These are phyloP conservation scores for Patellifolia procumbens DNA, from an alignment of 179 eudicot genomes.

Conservation along the genomic window DNA sequence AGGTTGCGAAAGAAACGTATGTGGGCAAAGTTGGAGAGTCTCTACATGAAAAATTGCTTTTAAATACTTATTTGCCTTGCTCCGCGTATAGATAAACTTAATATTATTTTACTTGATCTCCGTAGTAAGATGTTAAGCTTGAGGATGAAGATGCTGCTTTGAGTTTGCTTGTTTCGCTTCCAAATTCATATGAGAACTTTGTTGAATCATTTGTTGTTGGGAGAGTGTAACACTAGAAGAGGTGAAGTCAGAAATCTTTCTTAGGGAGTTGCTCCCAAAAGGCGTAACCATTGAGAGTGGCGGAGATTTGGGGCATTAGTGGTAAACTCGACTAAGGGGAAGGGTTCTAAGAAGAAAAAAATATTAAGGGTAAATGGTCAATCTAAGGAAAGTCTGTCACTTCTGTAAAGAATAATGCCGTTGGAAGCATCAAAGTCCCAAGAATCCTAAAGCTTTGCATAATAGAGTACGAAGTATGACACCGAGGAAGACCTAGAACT, in stretches of 20 bases:
- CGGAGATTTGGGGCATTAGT: background rate
- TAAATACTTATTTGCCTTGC: background rate
- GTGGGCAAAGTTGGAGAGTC: background rate
- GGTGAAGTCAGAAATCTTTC: background rate
- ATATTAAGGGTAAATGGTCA: background rate
- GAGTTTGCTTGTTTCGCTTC: too few species aligned
- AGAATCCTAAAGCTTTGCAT: too few species aligned
- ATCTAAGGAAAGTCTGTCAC: too few species aligned
- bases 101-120: background rate
- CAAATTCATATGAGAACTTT: background rate
- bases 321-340: background rate
- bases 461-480: too few species aligned
- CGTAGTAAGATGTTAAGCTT: background rate
- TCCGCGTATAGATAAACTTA: background rate
- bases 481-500: too few species aligned
- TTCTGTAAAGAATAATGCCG: too few species aligned
- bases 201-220: slow-evolving; percentile 6
- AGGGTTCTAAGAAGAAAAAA: too few species aligned
- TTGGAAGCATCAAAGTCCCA: too few species aligned
- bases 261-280: slow-evolving; percentile 9
- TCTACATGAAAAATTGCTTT: too few species aligned
- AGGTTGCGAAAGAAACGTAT: background rate
- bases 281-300: background rate
- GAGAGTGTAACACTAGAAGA: background rate
- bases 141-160: slow-evolving; percentile 11